Percentiles rank a stretch among this genome's conserved stretches.
These are phyloP conservation scores for Agaricus blazei DNA, from an alignment of 768 basidiomycete species.

Conservation along the genomic window DNA sequence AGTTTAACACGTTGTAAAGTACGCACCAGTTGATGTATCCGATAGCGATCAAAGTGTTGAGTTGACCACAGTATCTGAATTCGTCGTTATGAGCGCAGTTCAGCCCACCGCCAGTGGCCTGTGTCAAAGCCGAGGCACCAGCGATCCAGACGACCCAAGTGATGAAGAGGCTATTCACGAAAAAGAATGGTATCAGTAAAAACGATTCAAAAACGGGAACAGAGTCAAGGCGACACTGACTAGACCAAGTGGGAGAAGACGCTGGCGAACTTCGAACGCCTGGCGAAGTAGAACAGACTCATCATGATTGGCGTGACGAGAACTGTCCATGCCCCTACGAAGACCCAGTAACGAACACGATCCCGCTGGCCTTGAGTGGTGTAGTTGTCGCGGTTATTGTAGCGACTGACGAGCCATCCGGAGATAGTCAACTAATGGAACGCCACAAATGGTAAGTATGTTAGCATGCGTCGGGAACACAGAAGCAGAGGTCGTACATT, in stretches of 20 bases:
- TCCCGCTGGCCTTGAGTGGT: constrained; percentile 45
- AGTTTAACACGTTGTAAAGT: neutral
- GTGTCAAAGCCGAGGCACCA: constrained; percentile 66
- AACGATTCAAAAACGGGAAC: neutral
- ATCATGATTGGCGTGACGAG: constrained; percentile 48
- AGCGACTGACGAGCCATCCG: constrained; percentile 65
- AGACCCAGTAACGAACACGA: constrained; percentile 63
- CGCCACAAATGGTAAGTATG: neutral
- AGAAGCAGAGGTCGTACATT: neutral
- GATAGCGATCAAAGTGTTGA: constrained; percentile 72
- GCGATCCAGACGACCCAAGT: constrained; percentile 81
- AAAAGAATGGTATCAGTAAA: neutral
- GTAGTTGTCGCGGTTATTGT: constrained; percentile 52
- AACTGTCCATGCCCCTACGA: constrained; percentile 70
- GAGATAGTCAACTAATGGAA: constrained; percentile 55
- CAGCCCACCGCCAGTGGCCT: constrained; percentile 59
- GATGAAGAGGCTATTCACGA: constrained; percentile 44
- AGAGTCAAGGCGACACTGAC: constrained; percentile 33
- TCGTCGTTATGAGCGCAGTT: constrained; percentile 52
- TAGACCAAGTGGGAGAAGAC: constrained; percentile 59
- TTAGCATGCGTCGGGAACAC: no score
- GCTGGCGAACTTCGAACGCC: constrained; percentile 51
- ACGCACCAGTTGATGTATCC: constrained; percentile 72
- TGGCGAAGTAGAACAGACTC: constrained; percentile 46
- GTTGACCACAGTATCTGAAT: constrained; percentile 66